phyloP scores from a whole-genome alignment of 2,329 filamentous ascomycete species.

The Neofusicoccum laricinum region DNA sequence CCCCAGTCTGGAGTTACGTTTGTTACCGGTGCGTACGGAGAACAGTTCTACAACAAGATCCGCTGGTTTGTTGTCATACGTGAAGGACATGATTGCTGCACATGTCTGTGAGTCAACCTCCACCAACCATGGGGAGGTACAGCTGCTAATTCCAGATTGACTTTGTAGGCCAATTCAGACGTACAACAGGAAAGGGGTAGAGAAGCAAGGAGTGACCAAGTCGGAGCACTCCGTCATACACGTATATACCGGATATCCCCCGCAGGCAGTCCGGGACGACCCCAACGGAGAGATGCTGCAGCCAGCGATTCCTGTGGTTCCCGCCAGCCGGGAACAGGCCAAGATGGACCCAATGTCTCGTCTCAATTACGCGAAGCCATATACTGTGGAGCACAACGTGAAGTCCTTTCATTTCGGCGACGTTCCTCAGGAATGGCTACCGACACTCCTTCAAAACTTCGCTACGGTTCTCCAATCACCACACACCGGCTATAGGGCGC shows the following conservation, averaged over 20 bases:
- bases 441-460: background rate
- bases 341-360: constrained; percentile 24
- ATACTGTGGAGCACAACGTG: constrained; percentile 30
- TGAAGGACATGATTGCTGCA: constrained; percentile 6
- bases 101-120: constrained; percentile 13
- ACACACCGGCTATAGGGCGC: background rate
- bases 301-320: constrained; percentile 19
- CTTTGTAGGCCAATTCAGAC: constrained; percentile 10
- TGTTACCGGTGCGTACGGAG: background rate
- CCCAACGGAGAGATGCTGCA: constrained; percentile 15
- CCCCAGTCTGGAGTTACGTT: background rate
- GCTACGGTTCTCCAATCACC: background rate
- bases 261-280: background rate
- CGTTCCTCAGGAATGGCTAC: constrained; percentile 10
- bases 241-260: background rate
- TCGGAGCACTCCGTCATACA: constrained; percentile 1
- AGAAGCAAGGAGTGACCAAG: constrained; percentile 1
- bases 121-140: too few relatives aligned
- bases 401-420: constrained; percentile 27
- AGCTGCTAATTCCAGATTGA: too few relatives aligned
- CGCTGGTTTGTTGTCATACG: constrained; percentile 18
- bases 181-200: constrained; percentile 4
- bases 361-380: constrained; percentile 26
- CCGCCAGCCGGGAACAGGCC: constrained; percentile 8
- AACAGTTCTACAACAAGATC: constrained; percentile 12